Evolutionary conservation across 108 stramenopile species (phyloP).

Genomic region (Nannochloropsis gaditana): DNA sequence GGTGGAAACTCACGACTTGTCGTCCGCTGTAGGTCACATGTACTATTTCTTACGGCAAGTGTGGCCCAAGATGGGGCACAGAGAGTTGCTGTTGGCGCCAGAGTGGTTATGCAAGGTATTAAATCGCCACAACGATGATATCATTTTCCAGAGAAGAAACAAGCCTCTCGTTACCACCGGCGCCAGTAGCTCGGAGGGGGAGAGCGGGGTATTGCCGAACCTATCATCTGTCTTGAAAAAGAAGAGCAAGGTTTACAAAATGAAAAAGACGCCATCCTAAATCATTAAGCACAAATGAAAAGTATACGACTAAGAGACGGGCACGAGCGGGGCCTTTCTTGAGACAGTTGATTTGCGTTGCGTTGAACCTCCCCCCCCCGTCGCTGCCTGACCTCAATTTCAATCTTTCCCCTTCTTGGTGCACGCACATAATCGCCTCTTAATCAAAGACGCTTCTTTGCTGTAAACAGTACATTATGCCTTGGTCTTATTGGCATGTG

Average conservation of each 20-base stretch:
- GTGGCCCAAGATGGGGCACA: slow-evolving; percentile 39
- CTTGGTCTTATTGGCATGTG: too few relatives aligned
- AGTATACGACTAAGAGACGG: not conserved
- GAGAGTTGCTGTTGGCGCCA: slow-evolving; percentile 38
- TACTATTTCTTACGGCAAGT: slow-evolving; percentile 41
- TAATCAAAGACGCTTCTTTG: too few relatives aligned
- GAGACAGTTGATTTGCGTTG: too few relatives aligned
- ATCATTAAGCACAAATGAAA: not conserved
- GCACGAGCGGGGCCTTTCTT: too few relatives aligned
- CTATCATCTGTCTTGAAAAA: not conserved
- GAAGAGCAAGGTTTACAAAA: slow-evolving; percentile 21
- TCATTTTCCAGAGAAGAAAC: not conserved
- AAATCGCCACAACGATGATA: slow-evolving; percentile 30
- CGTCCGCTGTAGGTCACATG: slow-evolving; percentile 36
- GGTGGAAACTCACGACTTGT: slow-evolving; percentile 25
- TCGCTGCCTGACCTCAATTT: too few relatives aligned
- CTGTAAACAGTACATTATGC: too few relatives aligned
- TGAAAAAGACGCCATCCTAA: not conserved
- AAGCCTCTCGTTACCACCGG: not conserved
- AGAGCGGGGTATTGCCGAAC: not conserved
- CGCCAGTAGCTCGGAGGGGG: not conserved
- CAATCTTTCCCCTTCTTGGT: too few relatives aligned
- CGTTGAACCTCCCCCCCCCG: too few relatives aligned
- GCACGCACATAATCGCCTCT: too few relatives aligned
- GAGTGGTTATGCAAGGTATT: slow-evolving; percentile 35